Percentiles rank a stretch among this genome's conserved stretches.
Conservation (phyloP, 768 basidiomycete genomes). For the Trametes cinnabarina region DNA sequence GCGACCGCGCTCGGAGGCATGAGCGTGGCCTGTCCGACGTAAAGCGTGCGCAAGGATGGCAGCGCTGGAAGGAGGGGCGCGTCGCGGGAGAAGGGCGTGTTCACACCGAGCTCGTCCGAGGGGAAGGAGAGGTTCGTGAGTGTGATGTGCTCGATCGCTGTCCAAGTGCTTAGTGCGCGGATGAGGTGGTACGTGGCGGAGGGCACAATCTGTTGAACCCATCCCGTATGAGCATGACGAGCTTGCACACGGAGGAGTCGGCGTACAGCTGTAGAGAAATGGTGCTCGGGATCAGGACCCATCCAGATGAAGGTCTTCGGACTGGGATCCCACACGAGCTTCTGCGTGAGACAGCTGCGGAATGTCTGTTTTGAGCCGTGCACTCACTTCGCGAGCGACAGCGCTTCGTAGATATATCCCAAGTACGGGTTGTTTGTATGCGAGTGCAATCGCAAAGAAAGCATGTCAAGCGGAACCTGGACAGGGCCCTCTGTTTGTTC, state of each 20-base stretch:
- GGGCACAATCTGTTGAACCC: constrained; percentile 41
- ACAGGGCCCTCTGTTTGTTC: neutral
- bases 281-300: constrained; percentile 60
- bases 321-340: constrained; percentile 25
- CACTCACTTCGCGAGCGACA: constrained; percentile 38
- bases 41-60: constrained; percentile 41
- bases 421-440: constrained; percentile 32
- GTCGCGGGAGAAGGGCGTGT: constrained; percentile 18
- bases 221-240: neutral
- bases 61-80: constrained; percentile 35
- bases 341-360: too few species aligned
- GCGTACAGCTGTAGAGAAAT: constrained; percentile 61
- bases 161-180: constrained; percentile 40
- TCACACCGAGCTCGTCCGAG: constrained; percentile 21
- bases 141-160: constrained; percentile 43
- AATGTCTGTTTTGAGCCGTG: neutral
- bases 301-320: constrained; percentile 53
- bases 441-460: constrained; percentile 41
- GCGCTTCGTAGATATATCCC: constrained; percentile 32
- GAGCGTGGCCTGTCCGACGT: constrained; percentile 51
- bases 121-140: constrained; percentile 49
- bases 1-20: constrained; percentile 42
- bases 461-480: constrained; percentile 27
- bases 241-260: neutral
- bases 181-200: constrained; percentile 39